Evolutionary conservation across 352 stramenopile genomes (phyloP).

Genomic region (Phytophthora fragariaefolia): DNA sequence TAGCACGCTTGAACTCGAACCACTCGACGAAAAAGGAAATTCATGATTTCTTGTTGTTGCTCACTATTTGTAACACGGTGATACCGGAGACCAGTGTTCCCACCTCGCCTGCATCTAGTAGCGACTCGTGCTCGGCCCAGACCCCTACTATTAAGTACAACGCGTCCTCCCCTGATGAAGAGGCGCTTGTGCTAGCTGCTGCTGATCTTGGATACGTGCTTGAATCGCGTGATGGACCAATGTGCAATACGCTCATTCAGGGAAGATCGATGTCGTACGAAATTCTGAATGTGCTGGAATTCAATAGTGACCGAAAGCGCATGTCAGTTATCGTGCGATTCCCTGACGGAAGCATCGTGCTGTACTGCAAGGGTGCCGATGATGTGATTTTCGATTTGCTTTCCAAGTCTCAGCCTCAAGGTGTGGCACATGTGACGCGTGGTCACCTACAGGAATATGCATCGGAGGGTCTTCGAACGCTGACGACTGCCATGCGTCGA

Average conservation of each 20-base stretch:
- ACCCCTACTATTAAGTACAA: conserved; percentile 77
- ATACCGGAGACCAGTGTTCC: conserved; percentile 67
- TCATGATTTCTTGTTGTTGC: conserved; percentile 81
- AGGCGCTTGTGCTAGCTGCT: conserved; percentile 79
- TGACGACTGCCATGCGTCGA: conserved; percentile 75
- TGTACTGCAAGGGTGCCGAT: conserved; percentile 89
- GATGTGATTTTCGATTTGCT: conserved; percentile 83
- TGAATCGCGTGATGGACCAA: conserved; percentile 61
- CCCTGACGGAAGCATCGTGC: conserved; percentile 65
- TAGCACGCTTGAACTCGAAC: conserved; percentile 76
- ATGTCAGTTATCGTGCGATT: conserved; percentile 97
- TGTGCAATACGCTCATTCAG: conserved; percentile 76
- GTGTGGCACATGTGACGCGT: conserved; percentile 79
- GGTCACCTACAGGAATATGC: conserved; percentile 87
- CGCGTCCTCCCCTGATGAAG: conserved; percentile 84
- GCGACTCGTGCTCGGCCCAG: conserved; percentile 24
- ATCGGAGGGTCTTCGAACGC: conserved; percentile 75
- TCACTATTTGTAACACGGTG: conserved; percentile 90
- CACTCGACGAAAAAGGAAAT: conserved; percentile 89
- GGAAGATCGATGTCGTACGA: conserved; percentile 83
- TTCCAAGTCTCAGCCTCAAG: conserved; percentile 71
- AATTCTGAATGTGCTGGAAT: conserved; percentile 97
- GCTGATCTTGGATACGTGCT: conserved; percentile 81
- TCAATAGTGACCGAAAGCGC: conserved; percentile 98
- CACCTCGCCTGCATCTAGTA: conserved; percentile 35